phyloP scores from a whole-genome alignment of 768 basidiomycete species.

The Xanthoconium purpureum region DNA sequence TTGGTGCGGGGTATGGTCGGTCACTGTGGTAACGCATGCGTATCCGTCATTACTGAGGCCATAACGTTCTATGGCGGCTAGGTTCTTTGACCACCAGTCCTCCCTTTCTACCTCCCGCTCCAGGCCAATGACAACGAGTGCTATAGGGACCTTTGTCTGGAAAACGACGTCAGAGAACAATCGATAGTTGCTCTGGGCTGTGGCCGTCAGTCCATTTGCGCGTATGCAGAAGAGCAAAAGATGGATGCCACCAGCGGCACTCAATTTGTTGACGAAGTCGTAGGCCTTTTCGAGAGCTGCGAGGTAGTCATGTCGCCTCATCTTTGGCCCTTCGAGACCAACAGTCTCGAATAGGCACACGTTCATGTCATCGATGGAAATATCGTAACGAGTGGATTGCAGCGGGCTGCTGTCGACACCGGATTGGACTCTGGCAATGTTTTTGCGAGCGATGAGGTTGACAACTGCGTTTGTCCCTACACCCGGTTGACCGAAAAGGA shows the following conservation, averaged over 20 bases:
- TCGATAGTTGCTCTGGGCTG: constrained; percentile 32
- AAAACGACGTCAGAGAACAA: constrained; percentile 37
- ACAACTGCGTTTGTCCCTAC: constrained; percentile 7
- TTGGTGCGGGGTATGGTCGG: neutral
- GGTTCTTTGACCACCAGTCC: constrained; percentile 7
- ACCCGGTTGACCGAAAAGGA: constrained; percentile 5
- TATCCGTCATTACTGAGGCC: constrained; percentile 14
- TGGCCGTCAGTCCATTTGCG: constrained; percentile 29
- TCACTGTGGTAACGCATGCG: constrained; percentile 20
- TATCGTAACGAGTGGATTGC: constrained; percentile 17
- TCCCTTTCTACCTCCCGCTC: neutral
- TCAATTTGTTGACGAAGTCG: no score
- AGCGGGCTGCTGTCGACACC: constrained; percentile 30
- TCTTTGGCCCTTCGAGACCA: neutral
- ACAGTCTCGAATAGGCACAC: neutral
- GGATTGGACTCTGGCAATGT: neutral
- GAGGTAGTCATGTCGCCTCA: no score
- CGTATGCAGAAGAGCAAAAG: constrained; percentile 39
- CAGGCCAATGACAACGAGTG: constrained; percentile 34
- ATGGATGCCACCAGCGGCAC: constrained; percentile 14
- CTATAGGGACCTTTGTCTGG: constrained; percentile 31
- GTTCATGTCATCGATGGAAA: constrained; percentile 7
- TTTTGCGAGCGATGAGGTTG: constrained; percentile 1
- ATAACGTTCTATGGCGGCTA: neutral
- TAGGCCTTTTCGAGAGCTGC: no score